phyloP scores from a whole-genome alignment of 208 protist species.

The Porcisia hertigi region DNA sequence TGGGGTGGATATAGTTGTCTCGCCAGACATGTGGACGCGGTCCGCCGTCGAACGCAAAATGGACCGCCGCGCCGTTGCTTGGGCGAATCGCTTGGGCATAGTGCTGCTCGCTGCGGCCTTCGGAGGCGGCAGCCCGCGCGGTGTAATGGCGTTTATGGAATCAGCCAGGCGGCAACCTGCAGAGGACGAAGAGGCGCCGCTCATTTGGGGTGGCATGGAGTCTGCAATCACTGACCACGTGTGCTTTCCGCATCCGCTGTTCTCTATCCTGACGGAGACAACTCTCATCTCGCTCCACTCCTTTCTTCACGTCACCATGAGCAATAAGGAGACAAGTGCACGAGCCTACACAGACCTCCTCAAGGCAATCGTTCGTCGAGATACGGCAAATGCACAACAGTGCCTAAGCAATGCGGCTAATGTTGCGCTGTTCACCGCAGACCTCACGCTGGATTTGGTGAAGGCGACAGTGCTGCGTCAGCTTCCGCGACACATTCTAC shows the following conservation, averaged over 20 bases:
- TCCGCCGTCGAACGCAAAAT: slow-evolving; percentile 2
- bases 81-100: slow-evolving; percentile 25
- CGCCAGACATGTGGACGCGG: slow-evolving; percentile 6
- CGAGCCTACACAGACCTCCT: slow-evolving; percentile 19
- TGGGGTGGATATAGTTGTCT: slow-evolving; percentile 2
- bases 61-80: slow-evolving; percentile 8
- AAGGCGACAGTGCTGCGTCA: slow-evolving; percentile 4
- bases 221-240: slow-evolving; percentile 15
- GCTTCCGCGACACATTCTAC: slow-evolving; percentile 41
- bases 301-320: background rate
- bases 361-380: slow-evolving; percentile 21
- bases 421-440: slow-evolving; percentile 3
- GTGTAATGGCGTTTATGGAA: background rate
- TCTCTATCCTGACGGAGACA: slow-evolving; percentile 11
- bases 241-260: slow-evolving; percentile 26
- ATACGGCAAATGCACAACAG: slow-evolving; percentile 12
- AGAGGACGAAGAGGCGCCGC: background rate
- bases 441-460: slow-evolving; percentile 19
- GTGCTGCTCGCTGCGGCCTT: slow-evolving; percentile 30
- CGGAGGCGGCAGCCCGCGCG: slow-evolving; percentile 26
- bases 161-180: background rate
- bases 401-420: slow-evolving; percentile 12
- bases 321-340: background rate
- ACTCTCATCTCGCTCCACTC: slow-evolving; percentile 16
- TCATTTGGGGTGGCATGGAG: slow-evolving; percentile 15